Base-by-base conservation (phyloP, 768 basidiomycete species). In the Rhizopogon sp. region DNA sequence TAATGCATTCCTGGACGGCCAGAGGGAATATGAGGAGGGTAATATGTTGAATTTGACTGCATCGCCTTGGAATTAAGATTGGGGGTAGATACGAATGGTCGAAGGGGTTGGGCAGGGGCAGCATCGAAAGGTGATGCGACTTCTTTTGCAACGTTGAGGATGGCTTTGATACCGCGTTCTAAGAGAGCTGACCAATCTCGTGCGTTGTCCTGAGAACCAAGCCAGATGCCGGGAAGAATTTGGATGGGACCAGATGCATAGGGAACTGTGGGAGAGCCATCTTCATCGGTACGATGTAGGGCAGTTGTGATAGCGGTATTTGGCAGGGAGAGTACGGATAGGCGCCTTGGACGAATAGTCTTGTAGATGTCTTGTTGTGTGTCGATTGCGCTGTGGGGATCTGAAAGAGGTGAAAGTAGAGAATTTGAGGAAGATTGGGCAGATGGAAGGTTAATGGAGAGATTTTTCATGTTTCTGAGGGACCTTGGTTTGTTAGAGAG, bases 91-190 rank as follows among this genome's bases (percentile, higher is more conserved):
- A 79, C 75, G 49, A 83, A 82, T 13, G 82, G 72, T 16, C 87
- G 84, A 25, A 83, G 70, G 41, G 82, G 75, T 46, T 79, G 79
- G 2, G 75, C 60, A 43, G 66, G 62, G 31, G 69, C 61, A 28
- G 75, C 59, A 63, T 88, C 85, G 63, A 90, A 83, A 49, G 85
- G 82, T n/a, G 82, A 82, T 43, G 77, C 67, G 58, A 97, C 90
- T 69, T 97, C 93, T 74, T 95, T 93, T 44, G 93, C 93, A 35
- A 96, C 94, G 68, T 96, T 95, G 70, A 96, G 80, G 20, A 96
- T 81, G 43, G 88, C 83, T 58, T 79, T 82, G 65, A 95, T 93
- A 39, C 86, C 82, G 35, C 84, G 80, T 50, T 87, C 80, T 22
- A 82, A 64, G 55, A 95, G 83, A 28, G 77, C 76, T 41, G 74